These are phyloP conservation scores for Lentinus brumalis DNA, from an alignment of 768 basidiomycete species.

Conservation along the genomic window DNA sequence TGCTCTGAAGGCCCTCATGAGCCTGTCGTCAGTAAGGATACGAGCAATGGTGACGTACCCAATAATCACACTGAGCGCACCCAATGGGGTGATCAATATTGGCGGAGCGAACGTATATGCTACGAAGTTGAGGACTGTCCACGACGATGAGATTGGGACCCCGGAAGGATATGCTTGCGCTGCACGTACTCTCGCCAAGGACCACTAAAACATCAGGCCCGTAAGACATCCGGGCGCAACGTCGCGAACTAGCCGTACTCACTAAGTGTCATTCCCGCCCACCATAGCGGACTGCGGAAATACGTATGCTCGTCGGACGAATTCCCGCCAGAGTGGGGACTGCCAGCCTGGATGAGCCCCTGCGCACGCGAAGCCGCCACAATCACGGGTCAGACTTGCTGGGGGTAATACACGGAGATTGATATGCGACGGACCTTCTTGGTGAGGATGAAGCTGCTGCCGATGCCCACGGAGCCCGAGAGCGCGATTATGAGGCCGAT, in stretches of 20 bases:
- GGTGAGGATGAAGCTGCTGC: conserved; percentile 98
- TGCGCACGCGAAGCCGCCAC: conserved; percentile 29
- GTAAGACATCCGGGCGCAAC: neutral
- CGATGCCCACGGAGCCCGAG: conserved; percentile 82
- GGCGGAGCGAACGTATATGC: conserved; percentile 98
- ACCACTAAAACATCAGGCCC: conserved; percentile 61
- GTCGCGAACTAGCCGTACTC: conserved; percentile 38
- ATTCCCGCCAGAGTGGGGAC: conserved; percentile 45
- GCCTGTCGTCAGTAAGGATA: neutral
- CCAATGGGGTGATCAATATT: conserved; percentile 97
- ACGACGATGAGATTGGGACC: neutral
- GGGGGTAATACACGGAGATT: neutral
- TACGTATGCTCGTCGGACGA: conserved; percentile 87
- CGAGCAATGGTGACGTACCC: conserved; percentile 53
- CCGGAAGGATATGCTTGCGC: neutral
- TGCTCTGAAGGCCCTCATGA: conserved; percentile 53
- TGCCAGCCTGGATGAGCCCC: conserved; percentile 89
- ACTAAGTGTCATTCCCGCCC: conserved; percentile 93
- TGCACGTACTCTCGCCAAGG: conserved; percentile 76
- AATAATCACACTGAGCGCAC: conserved; percentile 93
- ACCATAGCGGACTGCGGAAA: conserved; percentile 92
- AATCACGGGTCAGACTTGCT: neutral
- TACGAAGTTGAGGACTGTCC: conserved; percentile 82
- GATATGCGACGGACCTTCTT: conserved; percentile 73
- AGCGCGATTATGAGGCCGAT: conserved; percentile 56